phyloP scores from a whole-genome alignment of 176 grass and related monocot species.

The Miscanthus lutarioriparius region DNA sequence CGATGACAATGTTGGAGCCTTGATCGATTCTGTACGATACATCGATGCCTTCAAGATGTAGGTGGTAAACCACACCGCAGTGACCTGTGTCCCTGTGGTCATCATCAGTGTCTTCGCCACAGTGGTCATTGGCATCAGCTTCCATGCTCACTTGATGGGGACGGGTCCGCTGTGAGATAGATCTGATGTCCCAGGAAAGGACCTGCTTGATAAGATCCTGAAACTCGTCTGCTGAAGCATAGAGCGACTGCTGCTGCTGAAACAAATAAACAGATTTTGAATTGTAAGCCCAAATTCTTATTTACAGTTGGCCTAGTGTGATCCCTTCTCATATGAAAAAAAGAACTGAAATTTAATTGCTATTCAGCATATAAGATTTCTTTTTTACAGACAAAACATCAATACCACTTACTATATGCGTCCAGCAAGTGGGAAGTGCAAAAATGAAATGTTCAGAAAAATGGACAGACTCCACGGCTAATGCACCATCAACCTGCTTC shows the following conservation, averaged over 20 bases:
- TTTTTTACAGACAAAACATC: neutral
- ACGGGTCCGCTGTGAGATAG: slow-evolving; percentile 63
- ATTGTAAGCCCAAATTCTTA: neutral
- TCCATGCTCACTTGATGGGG: slow-evolving; percentile 50
- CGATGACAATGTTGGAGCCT: slow-evolving; percentile 52
- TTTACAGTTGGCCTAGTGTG: neutral
- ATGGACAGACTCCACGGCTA: slow-evolving; percentile 65
- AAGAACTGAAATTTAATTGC: neutral
- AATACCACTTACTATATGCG: slow-evolving; percentile 54
- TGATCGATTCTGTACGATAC: slow-evolving; percentile 75
- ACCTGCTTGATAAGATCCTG: slow-evolving; percentile 72
- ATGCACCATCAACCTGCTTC: slow-evolving; percentile 55
- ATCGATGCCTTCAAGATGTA: slow-evolving; percentile 80
- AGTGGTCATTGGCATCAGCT: neutral
- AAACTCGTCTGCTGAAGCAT: slow-evolving; percentile 66
- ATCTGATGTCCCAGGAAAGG: slow-evolving; percentile 90
- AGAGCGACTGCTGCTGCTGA: slow-evolving; percentile 68
- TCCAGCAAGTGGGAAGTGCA: slow-evolving; percentile 62
- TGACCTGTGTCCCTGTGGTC: neutral
- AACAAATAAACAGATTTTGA: slow-evolving; percentile 27
- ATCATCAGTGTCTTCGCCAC: slow-evolving; percentile 23
- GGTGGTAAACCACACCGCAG: slow-evolving; percentile 55
- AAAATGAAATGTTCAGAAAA: slow-evolving; percentile 63
- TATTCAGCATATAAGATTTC: neutral
- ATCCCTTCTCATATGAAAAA: neutral